Evolutionary conservation across 176 grass and related monocot species (phyloP).

Genomic region (Miscanthus lutarioriparius): DNA sequence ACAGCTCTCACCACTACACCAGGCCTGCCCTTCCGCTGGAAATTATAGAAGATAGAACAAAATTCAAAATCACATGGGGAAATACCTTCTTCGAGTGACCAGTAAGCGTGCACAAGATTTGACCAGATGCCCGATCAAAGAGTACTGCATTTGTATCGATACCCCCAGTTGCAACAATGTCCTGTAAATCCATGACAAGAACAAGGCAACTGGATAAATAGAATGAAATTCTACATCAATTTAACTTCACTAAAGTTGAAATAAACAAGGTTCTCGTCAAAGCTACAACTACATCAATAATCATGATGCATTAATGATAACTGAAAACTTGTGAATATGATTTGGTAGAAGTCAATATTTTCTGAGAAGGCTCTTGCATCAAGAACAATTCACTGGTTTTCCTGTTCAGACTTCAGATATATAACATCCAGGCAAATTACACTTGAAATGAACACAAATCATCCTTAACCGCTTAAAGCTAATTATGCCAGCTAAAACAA

Average conservation of each 20-base stretch:
- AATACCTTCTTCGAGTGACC: slow-evolving; percentile 97
- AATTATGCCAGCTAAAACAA: not conserved
- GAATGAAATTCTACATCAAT: slow-evolving; percentile 26
- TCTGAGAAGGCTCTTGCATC: not conserved
- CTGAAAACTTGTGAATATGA: not conserved
- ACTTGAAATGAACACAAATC: not conserved
- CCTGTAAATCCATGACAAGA: slow-evolving; percentile 54
- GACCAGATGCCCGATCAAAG: slow-evolving; percentile 84
- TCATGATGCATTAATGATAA: slow-evolving; percentile 1
- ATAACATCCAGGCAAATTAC: not conserved
- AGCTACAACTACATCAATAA: slow-evolving; percentile 8
- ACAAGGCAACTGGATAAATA: slow-evolving; percentile 28
- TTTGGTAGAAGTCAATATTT: not conserved
- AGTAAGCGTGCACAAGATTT: slow-evolving; percentile 86
- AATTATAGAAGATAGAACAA: not conserved
- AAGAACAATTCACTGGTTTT: not conserved
- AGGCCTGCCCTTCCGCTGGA: too few relatives aligned
- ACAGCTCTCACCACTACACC: too few relatives aligned
- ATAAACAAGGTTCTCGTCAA: not conserved
- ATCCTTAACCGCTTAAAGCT: not conserved
- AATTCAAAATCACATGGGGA: slow-evolving; percentile 28
- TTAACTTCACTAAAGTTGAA: slow-evolving; percentile 11
- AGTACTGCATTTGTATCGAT: slow-evolving; percentile 94
- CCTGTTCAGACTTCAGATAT: not conserved
- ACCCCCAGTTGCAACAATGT: slow-evolving; percentile 90